Evolutionary conservation across 2,329 filamentous ascomycete species (phyloP).

Genomic region (Aspergillus novoparasiticus): DNA sequence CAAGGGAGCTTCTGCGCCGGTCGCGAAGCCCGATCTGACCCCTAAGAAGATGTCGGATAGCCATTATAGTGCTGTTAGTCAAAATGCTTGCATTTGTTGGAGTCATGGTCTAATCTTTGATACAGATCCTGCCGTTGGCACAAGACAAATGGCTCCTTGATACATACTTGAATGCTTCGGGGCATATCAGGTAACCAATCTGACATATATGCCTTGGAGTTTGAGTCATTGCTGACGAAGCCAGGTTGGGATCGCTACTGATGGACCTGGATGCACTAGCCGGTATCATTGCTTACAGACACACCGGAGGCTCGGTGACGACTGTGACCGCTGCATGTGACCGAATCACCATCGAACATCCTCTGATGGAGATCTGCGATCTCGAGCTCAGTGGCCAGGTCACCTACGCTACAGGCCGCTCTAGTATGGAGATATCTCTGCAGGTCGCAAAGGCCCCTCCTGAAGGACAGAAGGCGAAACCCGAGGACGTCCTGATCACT

Average conservation of each 20-base stretch:
- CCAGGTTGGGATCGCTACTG: slow-evolving; percentile 68
- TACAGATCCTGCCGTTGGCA: slow-evolving; percentile 66
- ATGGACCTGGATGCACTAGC: slow-evolving; percentile 81
- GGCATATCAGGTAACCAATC: slow-evolving; percentile 63
- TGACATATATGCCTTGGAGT: not conserved
- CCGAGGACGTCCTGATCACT: slow-evolving; percentile 68
- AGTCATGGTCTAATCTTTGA: slow-evolving; percentile 20
- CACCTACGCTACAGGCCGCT: slow-evolving; percentile 72
- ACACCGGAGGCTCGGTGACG: slow-evolving; percentile 65
- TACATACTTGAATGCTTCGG: slow-evolving; percentile 74
- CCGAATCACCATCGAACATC: slow-evolving; percentile 68
- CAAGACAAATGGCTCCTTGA: slow-evolving; percentile 77
- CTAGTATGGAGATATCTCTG: slow-evolving; percentile 73
- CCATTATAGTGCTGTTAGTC: slow-evolving; percentile 65
- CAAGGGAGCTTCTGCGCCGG: slow-evolving; percentile 23
- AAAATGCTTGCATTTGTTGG: slow-evolving; percentile 1
- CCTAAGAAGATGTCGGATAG: slow-evolving; percentile 73
- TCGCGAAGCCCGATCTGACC: slow-evolving; percentile 57
- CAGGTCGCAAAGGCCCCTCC: slow-evolving; percentile 70
- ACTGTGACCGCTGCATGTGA: slow-evolving; percentile 68
- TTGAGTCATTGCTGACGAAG: slow-evolving; percentile 6
- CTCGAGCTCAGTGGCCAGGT: slow-evolving; percentile 71
- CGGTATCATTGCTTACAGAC: slow-evolving; percentile 74
- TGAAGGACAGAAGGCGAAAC: slow-evolving; percentile 56
- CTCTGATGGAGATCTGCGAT: slow-evolving; percentile 75